phyloP scores from a whole-genome alignment of 1,284 basidiomycete genomes.

The Cutaneotrichosporon daszewskae region DNA sequence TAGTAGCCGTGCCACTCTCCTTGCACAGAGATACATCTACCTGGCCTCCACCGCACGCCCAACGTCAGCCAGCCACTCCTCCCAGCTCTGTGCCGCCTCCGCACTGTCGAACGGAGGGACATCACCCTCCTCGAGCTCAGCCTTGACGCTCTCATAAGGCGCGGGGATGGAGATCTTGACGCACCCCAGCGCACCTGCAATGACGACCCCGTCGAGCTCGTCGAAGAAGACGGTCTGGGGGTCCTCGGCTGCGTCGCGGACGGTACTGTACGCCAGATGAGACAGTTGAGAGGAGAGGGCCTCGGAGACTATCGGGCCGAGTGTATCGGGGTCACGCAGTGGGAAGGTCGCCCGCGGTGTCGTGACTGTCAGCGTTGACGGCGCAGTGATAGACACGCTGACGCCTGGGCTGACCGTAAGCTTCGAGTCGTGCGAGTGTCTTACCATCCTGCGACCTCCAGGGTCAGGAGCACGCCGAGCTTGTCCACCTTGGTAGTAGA shows the following conservation, averaged over 20 bases:
- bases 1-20: too few species aligned
- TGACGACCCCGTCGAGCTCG: slow-evolving; percentile 26
- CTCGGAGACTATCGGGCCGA: slow-evolving; percentile 20
- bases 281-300: slow-evolving; percentile 24
- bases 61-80: slow-evolving; percentile 9
- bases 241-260: slow-evolving; percentile 5
- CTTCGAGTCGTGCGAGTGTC: slow-evolving; percentile 3
- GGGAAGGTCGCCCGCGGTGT: slow-evolving; percentile 27
- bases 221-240: slow-evolving; percentile 21
- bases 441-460: slow-evolving; percentile 24
- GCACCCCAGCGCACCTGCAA: slow-evolving; percentile 13
- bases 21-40: too few species aligned
- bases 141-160: slow-evolving; percentile 6
- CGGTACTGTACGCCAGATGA: background rate
- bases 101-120: slow-evolving; percentile 10
- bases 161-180: slow-evolving; percentile 14
- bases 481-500: slow-evolving; percentile 15
- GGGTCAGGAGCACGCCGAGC: slow-evolving; percentile 17
- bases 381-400: slow-evolving; percentile 19
- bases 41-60: too few species aligned
- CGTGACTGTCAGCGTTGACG: slow-evolving; percentile 10
- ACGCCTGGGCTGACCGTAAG: slow-evolving; percentile 19
- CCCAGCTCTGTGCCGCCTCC: slow-evolving; percentile 1
- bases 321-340: slow-evolving; percentile 23
- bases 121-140: slow-evolving; percentile 2